Base-by-base conservation (phyloP, 2,329 filamentous ascomycete genomes). In the Cytospora leucostoma region DNA sequence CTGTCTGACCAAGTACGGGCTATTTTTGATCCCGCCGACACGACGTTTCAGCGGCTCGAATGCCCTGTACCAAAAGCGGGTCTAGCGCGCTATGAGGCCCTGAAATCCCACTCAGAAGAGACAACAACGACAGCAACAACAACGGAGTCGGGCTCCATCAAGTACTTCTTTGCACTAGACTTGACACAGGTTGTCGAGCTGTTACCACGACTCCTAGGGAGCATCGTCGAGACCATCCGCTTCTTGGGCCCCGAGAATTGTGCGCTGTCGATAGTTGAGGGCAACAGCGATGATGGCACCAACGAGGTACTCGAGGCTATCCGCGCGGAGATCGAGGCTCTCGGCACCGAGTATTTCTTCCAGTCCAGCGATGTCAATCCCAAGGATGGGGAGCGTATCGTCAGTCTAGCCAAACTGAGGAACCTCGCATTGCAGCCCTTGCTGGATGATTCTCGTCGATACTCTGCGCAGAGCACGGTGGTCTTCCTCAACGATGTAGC, bases 401-500 rank as follows among this genome's bases (percentile, higher is more conserved):
- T 66, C 5, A 74, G 71, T 38, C 78, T 86, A 15, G 81, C 83
- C 15, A 68, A 76, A 61, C 76, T 87, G 1, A 79, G 84, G 6
- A 85, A 86, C 62, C 67, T 82, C 7, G 83, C 83, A 0, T 71
- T 87, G 1, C 68, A 76, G 11, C 83, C 83, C 0, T 72, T 85
- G 2, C 59, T 77, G 3, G 61, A 75, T 27, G 49, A 72, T 7
- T 17, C 67, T 3, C 64, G 67, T 1, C 62, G 47, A 0, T 75
- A 71, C 32, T 69, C 70, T 3, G 70, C 70, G 6, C 71, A 80
- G 27, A 75, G 80, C 2, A 79, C 79, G 2, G 71, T 85, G 3
- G 58, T 85, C 13, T 85, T 85, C 65, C 69, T 86, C 54, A 84
- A 85, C 70, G 81, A 86, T 66, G 80, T 86, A 12, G 79, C 80